phyloP scores from a whole-genome alignment of 176 grass and related monocot species.

The Rhynchospora breviuscula region DNA sequence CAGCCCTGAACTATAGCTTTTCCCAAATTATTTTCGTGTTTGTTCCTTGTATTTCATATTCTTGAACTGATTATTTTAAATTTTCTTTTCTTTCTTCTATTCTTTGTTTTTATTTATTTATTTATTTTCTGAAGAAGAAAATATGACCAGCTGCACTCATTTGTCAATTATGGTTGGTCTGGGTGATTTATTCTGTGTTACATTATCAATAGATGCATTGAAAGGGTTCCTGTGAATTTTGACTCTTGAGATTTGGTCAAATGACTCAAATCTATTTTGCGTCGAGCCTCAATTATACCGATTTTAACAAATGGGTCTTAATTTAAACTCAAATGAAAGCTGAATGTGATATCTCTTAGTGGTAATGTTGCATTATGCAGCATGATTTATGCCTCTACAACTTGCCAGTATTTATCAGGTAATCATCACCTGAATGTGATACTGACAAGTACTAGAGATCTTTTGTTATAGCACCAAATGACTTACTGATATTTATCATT shows the following conservation, averaged over 20 bases:
- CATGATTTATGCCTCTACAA: not conserved
- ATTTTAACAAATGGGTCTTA: not conserved
- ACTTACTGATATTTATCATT: not conserved
- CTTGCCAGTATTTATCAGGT: not conserved
- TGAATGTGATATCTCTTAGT: not conserved
- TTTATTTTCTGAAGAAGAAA: not conserved
- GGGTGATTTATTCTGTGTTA: not conserved
- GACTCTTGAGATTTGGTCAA: not conserved
- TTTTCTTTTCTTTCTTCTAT: not conserved
- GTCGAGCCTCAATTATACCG: not conserved
- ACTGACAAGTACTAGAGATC: no score
- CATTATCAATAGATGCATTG: not conserved
- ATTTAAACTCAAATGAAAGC: not conserved
- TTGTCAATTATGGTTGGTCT: not conserved
- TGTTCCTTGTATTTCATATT: not conserved
- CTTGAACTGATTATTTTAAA: not conserved
- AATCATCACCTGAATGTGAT: no score
- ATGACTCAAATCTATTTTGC: constrained; percentile 1
- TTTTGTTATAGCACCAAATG: no score
- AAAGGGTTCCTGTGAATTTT: not conserved
- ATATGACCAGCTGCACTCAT: not conserved
- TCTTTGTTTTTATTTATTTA: no score
- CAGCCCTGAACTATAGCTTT: not conserved
- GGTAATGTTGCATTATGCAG: not conserved
- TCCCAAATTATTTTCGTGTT: not conserved